Base-by-base conservation (phyloP, 108 stramenopile species). In the Thalassiosira profunda region DNA sequence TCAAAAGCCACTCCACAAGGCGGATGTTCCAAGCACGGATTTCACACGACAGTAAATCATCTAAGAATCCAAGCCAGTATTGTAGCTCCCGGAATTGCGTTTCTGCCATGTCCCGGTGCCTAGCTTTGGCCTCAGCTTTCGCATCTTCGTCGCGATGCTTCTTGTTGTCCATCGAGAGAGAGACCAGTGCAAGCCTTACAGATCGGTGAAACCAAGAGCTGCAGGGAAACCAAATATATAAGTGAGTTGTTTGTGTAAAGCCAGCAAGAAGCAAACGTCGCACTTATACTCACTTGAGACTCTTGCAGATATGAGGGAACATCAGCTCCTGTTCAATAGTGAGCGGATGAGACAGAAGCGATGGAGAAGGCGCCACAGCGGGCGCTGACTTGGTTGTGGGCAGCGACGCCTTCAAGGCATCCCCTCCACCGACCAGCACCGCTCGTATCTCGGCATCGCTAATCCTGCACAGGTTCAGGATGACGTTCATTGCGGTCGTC, bases 1-100 rank as follows among this genome's bases (percentile, higher is more conserved):
- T 78, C 59, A 95, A 66, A 5, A 92, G 36, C 9, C 53, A 76
- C 44, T 95, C 94, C 26, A 88, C 89, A 21, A 92, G 73, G 0
- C 91, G 64, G 8, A 91, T 85, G 73, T 92, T 92, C 67, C 90
- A 73, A 8, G 71, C 72, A 15, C 83, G 79, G 25, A 90, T 79
- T 15, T 75, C 87, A 72, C 88, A 86, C 48, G 82, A 81, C 18
- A 95, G 75, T 15, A 95, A 65, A 45, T 95, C 91, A 63, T 90
- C 88, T 3, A 95, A 20, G 56, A 89, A 76, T 11, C 84, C 84
- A 52, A 95, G 67, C 63, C 85, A 78, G 44, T 89, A 84, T 15
- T 85, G 76, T 17, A 92, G 42, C 21, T 63, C 72, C 4, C 67
- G 26, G 17, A 92, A 45, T 69, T 87, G 82, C 35, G 41, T 41